Evolutionary conservation across 2,329 filamentous ascomycete genomes (phyloP).

Genomic region (Laburnicola sp.): DNA sequence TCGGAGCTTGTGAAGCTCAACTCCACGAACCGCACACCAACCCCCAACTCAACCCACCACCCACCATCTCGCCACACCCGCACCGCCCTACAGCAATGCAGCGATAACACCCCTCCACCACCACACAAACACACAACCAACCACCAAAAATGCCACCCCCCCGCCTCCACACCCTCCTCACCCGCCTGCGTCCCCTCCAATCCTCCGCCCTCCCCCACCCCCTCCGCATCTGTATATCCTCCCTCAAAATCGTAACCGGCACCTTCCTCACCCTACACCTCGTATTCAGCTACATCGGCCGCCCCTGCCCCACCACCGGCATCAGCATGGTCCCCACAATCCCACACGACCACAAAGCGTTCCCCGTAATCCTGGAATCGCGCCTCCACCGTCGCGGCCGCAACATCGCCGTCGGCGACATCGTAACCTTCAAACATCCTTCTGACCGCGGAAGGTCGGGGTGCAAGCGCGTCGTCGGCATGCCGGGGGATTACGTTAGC

Average conservation of each 20-base stretch:
- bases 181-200: conserved; percentile 8
- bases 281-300: conserved; percentile 59
- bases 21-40: too few relatives aligned
- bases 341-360: conserved; percentile 20
- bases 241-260: conserved; percentile 18
- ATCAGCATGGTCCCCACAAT: conserved; percentile 92
- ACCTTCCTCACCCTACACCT: conserved; percentile 39
- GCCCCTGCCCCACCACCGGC: conserved; percentile 64
- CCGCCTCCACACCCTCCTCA: conserved; percentile 1
- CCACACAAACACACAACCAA: too few relatives aligned
- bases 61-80: too few relatives aligned
- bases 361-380: conserved; percentile 32
- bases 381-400: conserved; percentile 57
- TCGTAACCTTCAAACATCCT: conserved; percentile 79
- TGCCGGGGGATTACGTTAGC: conserved; percentile 69
- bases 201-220: too few relatives aligned
- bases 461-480: conserved; percentile 72
- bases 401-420: conserved; percentile 73
- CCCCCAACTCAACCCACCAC: too few relatives aligned
- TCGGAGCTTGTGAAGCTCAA: too few relatives aligned
- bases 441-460: conserved; percentile 60
- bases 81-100: too few relatives aligned
- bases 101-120: too few relatives aligned
- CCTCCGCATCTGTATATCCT: not conserved
- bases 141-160: too few relatives aligned